Percentiles rank a stretch among this genome's conserved stretches.
Conservation (phyloP, 768 basidiomycete species). For the Phylloporus sp. region DNA sequence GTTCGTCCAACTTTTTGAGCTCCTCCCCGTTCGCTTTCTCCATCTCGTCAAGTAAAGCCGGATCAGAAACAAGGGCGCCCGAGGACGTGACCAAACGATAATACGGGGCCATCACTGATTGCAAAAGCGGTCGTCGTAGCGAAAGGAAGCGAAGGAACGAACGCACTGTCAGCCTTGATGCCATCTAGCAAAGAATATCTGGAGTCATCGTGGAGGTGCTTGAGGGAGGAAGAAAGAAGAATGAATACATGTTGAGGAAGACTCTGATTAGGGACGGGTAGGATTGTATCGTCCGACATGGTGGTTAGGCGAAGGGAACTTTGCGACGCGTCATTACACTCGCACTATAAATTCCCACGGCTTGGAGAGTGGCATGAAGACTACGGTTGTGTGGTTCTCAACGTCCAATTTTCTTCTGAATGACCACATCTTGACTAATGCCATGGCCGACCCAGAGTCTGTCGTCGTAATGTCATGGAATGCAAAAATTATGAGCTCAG, state of each 20-base stretch:
- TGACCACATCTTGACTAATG: too few relatives aligned
- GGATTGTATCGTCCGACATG: constrained; percentile 82
- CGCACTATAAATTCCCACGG: constrained; percentile 19
- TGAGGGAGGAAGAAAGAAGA: constrained; percentile 56
- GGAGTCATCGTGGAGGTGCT: constrained; percentile 63
- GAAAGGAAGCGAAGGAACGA: neutral
- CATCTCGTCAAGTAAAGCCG: constrained; percentile 27
- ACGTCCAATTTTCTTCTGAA: too few relatives aligned
- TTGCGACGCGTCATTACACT: constrained; percentile 18
- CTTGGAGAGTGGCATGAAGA: too few relatives aligned
- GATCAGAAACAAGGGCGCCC: constrained; percentile 39
- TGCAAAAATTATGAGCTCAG: constrained; percentile 70
- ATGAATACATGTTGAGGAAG: constrained; percentile 78
- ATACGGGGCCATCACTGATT: constrained; percentile 84
- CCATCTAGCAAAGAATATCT: constrained; percentile 60
- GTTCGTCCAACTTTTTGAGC: constrained; percentile 68
- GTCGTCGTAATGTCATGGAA: constrained; percentile 49
- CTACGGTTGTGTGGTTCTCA: too few relatives aligned
- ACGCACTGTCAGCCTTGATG: constrained; percentile 75
- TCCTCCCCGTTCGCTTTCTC: constrained; percentile 61
- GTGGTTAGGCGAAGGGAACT: neutral
- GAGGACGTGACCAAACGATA: constrained; percentile 55
- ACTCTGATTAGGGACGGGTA: constrained; percentile 82
- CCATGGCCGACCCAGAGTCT: too few relatives aligned
- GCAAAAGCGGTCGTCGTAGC: neutral